Base-by-base conservation (phyloP, 768 basidiomycete genomes). In the Rubroboletus pulcherrimus region DNA sequence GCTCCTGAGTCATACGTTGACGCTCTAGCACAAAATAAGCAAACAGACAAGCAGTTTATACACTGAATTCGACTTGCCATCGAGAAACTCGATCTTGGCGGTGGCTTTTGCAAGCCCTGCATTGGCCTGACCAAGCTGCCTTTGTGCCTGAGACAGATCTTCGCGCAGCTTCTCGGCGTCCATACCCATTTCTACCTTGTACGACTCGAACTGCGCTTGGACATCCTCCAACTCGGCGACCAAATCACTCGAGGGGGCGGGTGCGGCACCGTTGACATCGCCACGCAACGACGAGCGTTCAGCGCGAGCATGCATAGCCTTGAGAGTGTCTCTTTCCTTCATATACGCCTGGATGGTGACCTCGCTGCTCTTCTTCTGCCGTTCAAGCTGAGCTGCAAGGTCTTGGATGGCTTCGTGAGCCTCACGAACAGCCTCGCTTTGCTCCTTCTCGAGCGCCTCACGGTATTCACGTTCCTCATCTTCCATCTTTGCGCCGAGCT, bases 271-370 rank as follows among this genome's bases (percentile, higher is more conserved):
- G 24, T 69, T 72, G 49, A 73, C 56, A 19, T 71, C 69, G 7
- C 74, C 51, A 50, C 51, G 65, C 26, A 38, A 62, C 30, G 49
- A 59, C 49, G 42, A 49, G 40, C 63, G 66, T 62, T 81, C 77
- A 14, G 78, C 75, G 49, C 89, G 74, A 17, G 78, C 77, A 15
- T 94, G 77, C 79, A 97, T 82, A 38, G 80, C 79, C 63, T 84
- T 87, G 60, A 95, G 80, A 43, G 91, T 82, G 62, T 97, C 97
- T 6, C 93, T 76, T 72, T 98, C 96, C 71, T 90, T 90, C 72
- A 88, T 81, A 54, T 89, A 90, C 9, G 88, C 85, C 63, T 91
- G 86, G 40, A 91, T 85, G 43, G 85, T 78, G n/a, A 74, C 72
- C 34, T 89, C 86, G 66, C 81, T 79, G 68, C 77, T 78, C 70